Evolutionary conservation across 129 eudicot species (phyloP), one percentile per base, ranked within the genome.

Genomic region (Tanacetum coccineum): DNA sequence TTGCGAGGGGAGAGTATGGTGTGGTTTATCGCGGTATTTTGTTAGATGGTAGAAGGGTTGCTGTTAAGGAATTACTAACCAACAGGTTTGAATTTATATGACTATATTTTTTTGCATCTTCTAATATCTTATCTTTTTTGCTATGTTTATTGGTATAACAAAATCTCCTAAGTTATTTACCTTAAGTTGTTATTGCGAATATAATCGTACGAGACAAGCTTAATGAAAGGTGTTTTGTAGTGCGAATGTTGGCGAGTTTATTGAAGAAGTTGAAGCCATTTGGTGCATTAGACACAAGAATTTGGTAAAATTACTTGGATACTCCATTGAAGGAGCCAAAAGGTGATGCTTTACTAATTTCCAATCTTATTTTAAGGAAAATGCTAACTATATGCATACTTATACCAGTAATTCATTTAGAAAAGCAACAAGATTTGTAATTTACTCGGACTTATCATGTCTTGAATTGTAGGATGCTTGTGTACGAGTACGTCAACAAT

Each of bases 281-380:
- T 76, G 77, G 79, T 36, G 77, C 46, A 30, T 81, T 22, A 79
- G 79, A 65, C 84, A 85, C 79, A 79, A 52, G 61, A 85, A 85
- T 78, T 26, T 85, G 79, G 87, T 81, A 68, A 85, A 85, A 48
- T 49, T 85, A 68, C 63, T 81, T 5, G 91, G 91, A 45, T 79
- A 63, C 64, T 74, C 82, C 36, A 28, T 57, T 22, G 74, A 81
- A 48, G 85, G 85, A 73, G 56, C 48, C 55, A 53, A 72, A 73
- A 81, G 86, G 90, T 81, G 54, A 15, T 32, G 19, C 32, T 66
- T 20, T 25, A 9, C 9, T 49, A 0, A 6, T 57, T 20, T 57
- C 36, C 19, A 13, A 52, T 52, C 15, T 52, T 52, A 14, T 52
- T 52, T 9, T 25, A 9, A 3, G 9, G 20, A 52, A 52, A 52